Evolutionary conservation across 2,329 filamentous ascomycete genomes (phyloP).

Genomic region (Ophiocordyceps sinensis): DNA sequence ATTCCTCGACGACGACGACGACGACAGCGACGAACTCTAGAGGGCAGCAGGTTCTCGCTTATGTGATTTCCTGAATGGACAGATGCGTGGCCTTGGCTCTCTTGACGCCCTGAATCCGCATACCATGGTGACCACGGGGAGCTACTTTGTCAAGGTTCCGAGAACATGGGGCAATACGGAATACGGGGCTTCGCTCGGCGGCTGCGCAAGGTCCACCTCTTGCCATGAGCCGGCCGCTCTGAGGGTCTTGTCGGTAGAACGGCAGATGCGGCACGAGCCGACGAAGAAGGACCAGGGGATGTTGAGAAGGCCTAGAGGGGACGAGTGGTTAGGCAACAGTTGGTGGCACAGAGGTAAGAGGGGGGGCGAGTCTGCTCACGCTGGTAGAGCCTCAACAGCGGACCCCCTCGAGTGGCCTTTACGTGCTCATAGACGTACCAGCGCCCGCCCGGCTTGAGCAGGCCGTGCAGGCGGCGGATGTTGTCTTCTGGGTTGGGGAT

Average conservation of each 20-base stretch:
- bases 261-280: slow-evolving; percentile 36
- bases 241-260: slow-evolving; percentile 32
- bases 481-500: slow-evolving; percentile 45
- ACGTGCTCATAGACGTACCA: slow-evolving; percentile 54
- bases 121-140: too few relatives aligned
- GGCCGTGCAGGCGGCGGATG: slow-evolving; percentile 37
- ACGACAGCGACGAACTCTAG: slow-evolving; percentile 17
- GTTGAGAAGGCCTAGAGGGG: slow-evolving; percentile 29
- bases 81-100: background rate
- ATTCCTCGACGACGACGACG: slow-evolving; percentile 24
- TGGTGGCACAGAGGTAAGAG: background rate
- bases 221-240: slow-evolving; percentile 35
- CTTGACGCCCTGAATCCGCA: background rate
- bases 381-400: slow-evolving; percentile 32
- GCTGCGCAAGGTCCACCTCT: slow-evolving; percentile 30
- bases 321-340: background rate
- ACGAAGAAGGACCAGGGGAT: slow-evolving; percentile 36
- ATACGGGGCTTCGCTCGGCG: slow-evolving; percentile 25
- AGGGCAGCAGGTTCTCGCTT: background rate
- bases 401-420: slow-evolving; percentile 20
- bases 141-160: slow-evolving; percentile 36
- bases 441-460: slow-evolving; percentile 44
- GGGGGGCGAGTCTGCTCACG: slow-evolving; percentile 21
- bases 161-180: slow-evolving; percentile 31
- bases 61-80: slow-evolving; percentile 8